Evolutionary conservation across 208 protist genomes (phyloP), one percentile per base, ranked within the genome.

Genomic region (Trypanosoma grayi): DNA sequence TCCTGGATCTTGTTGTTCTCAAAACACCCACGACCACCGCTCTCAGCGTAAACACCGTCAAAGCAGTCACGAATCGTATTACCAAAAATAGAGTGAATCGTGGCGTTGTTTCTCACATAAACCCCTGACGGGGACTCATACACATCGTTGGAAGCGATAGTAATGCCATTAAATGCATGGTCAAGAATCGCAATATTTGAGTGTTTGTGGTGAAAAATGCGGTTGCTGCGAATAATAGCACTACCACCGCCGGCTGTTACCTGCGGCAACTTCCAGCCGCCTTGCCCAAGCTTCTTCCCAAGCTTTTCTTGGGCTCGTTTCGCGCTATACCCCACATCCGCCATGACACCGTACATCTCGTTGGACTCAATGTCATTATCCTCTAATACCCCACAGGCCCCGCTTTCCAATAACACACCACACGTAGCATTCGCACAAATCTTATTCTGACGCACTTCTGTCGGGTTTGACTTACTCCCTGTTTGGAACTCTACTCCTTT

Each of bases 321-420:
- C 1, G 63, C 45, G 20, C 65, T 54, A 71, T 90, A 91, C 5
- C 34, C 48, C 14, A 73, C 47, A 66, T 94, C 83, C 2, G 67
- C 84, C 16, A 75, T 68, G 5, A 94, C 55, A 43, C 88, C 88
- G 66, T 83, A 91, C 31, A 73, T 66, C 39, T 54, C 60, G 68
- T 94, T 94, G 24, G 72, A 66, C 44, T 77, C 70, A 55, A 92
- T 86, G 33, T 78, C 55, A 68, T 95, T 95, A 22, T 81, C 73
- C 56, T 87, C 79, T 28, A 93, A 24, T 13, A 73, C 60, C 8
- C 72, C 80, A 68, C 71, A 76, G 0, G 71, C 46, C 28, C 55
- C 43, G 13, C 43, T 20, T 45, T 93, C 86, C 13, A 90, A 33
- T 30, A 95, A 60, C 33, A 95, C 66, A n/a, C 89, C 89, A 40